A percentile compares a stretch with the other conserved stretches of the same genome.
phyloP scores from a whole-genome alignment of 1,284 basidiomycete species.

The Phenoliferia sp. region DNA sequence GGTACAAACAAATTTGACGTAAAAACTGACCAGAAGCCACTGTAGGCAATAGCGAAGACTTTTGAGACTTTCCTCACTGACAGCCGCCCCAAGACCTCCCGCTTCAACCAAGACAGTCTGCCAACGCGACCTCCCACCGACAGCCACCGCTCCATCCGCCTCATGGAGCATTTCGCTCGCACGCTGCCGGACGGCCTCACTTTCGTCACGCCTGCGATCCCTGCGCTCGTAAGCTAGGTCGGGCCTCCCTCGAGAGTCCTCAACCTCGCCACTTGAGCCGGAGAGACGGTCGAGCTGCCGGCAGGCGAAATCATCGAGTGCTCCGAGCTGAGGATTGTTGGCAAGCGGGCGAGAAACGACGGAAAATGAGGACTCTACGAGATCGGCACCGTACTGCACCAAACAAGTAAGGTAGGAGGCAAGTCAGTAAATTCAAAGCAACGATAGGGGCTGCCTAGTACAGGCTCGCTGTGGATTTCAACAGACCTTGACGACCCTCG shows the following conservation, averaged over 20 bases:
- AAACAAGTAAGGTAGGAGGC: too few relatives aligned
- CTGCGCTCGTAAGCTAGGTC: not conserved
- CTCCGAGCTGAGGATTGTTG: constrained; percentile 58
- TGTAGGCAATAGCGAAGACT: constrained; percentile 78
- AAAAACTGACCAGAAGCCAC: constrained; percentile 69
- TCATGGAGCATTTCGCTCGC: not conserved
- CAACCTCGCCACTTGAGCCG: not conserved
- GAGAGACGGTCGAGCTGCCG: constrained; percentile 65
- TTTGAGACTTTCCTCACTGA: constrained; percentile 86
- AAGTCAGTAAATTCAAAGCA: not conserved
- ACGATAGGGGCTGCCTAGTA: too few relatives aligned
- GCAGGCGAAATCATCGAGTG: constrained; percentile 82
- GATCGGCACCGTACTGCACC: constrained; percentile 76
- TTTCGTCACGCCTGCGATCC: not conserved
- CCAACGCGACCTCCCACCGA: constrained; percentile 63
- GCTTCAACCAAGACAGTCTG: constrained; percentile 78
- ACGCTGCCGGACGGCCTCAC: not conserved
- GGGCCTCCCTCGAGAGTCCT: not conserved
- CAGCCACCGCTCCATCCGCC: constrained; percentile 18
- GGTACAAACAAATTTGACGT: constrained; percentile 48
- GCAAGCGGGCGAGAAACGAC: constrained; percentile 79
- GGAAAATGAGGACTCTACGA: constrained; percentile 79
- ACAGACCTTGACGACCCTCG: constrained; percentile 65
- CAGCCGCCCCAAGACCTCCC: constrained; percentile 73
- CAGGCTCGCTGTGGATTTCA: too few relatives aligned